Percentiles rank a stretch among this genome's conserved stretches.
These are phyloP conservation scores for Austroboletus rostrupii DNA, from an alignment of 1,284 basidiomycete species.

Conservation along the genomic window DNA sequence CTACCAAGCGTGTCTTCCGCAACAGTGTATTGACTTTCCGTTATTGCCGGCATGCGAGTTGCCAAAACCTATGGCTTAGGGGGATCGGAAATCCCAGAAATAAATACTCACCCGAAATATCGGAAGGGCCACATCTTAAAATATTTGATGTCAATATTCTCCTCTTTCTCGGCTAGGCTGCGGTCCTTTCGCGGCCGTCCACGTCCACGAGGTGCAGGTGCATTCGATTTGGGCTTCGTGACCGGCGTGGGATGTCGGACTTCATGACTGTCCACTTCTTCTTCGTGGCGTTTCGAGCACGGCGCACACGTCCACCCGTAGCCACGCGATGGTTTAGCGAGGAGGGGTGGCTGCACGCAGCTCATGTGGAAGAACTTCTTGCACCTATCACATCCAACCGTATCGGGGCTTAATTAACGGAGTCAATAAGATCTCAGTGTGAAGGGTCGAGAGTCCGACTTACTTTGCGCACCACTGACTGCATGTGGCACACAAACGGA, in stretches of 20 bases:
- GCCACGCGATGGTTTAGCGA: conserved; percentile 92
- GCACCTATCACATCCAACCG: conserved; percentile 92
- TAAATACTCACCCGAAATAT: conserved; percentile 81
- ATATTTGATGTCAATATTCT: conserved; percentile 72
- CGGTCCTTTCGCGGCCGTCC: conserved; percentile 73
- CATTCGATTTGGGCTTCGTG: conserved; percentile 62
- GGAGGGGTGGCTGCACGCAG: conserved; percentile 90
- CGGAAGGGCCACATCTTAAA: conserved; percentile 95
- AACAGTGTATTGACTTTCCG: conserved; percentile 75
- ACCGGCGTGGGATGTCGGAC: conserved; percentile 51
- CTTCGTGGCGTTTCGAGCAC: conserved; percentile 84
- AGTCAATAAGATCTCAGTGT: conserved; percentile 24
- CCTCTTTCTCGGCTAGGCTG: conserved; percentile 65
- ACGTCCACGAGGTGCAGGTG: conserved; percentile 60
- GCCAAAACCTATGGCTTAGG: conserved; percentile 4
- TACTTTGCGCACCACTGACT: conserved; percentile 85
- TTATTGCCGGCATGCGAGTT: conserved; percentile 13
- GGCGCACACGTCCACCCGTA: conserved; percentile 98
- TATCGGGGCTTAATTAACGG: conserved; percentile 63
- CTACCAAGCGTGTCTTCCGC: conserved; percentile 88
- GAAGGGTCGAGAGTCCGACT: conserved; percentile 28
- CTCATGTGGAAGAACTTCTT: conserved; percentile 94
- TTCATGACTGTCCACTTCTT: conserved; percentile 77
- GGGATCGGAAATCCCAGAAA: background rate
- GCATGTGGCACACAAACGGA: conserved; percentile 86